These are phyloP conservation scores for Trichosporon ovoides DNA, from an alignment of 1,284 basidiomycete genomes.

Conservation along the genomic window DNA sequence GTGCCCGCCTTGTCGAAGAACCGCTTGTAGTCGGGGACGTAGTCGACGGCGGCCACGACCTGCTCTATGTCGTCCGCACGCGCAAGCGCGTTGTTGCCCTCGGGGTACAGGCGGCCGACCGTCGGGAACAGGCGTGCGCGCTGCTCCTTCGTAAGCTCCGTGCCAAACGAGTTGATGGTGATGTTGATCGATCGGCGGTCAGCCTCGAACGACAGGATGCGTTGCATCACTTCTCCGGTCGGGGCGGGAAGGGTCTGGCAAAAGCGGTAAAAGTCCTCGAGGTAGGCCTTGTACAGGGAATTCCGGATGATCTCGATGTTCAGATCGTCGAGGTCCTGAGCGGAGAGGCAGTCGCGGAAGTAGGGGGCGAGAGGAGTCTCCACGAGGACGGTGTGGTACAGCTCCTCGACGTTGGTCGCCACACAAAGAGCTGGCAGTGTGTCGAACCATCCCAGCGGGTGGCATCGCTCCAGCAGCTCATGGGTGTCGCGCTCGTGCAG, in stretches of 20 bases:
- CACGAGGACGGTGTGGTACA: constrained; percentile 93
- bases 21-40: constrained; percentile 77
- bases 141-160: constrained; percentile 89
- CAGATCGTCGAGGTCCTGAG: constrained; percentile 93
- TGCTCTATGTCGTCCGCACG: constrained; percentile 94
- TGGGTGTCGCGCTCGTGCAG: constrained; percentile 96
- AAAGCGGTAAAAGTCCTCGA: constrained; percentile 93
- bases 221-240: constrained; percentile 82
- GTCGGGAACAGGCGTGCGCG: constrained; percentile 92
- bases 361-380: constrained; percentile 97
- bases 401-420: constrained; percentile 97
- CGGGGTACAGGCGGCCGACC: constrained; percentile 89
- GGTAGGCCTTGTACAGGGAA: constrained; percentile 98
- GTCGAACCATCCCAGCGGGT: constrained; percentile 94
- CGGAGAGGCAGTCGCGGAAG: constrained; percentile 92
- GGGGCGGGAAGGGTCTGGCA: constrained; percentile 72
- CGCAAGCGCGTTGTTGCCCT: constrained; percentile 89
- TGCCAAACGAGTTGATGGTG: constrained; percentile 98
- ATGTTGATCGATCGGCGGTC: constrained; percentile 96
- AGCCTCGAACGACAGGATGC: constrained; percentile 90
- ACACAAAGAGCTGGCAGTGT: constrained; percentile 99
- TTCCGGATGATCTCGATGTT: constrained; percentile 99
- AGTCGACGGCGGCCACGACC: constrained; percentile 81
- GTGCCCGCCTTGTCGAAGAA: constrained; percentile 70
- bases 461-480: constrained; percentile 92